Percentiles rank a stretch among this genome's conserved stretches.
phyloP scores from a whole-genome alignment of 1,139 yeast species.

The Kurtzmaniella quercitrusa region DNA sequence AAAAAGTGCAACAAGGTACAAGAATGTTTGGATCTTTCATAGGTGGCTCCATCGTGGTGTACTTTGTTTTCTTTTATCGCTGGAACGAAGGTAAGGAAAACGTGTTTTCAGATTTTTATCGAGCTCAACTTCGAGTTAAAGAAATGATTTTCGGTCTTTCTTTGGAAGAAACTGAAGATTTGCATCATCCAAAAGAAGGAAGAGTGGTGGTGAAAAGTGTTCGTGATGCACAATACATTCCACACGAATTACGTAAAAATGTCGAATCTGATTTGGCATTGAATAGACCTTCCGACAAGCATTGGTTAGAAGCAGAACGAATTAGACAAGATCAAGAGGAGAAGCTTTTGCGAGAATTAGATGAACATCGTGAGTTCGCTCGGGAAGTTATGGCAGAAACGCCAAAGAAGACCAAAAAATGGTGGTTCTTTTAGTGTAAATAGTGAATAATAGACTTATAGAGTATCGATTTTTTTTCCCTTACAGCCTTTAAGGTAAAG shows the following conservation, averaged over 20 bases:
- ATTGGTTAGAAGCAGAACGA: conserved; percentile 71
- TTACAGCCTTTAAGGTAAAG: no score
- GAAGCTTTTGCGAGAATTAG: conserved; percentile 54
- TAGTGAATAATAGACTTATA: background rate
- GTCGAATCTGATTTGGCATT: conserved; percentile 48
- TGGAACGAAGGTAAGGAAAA: conserved; percentile 87
- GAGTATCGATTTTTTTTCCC: no score
- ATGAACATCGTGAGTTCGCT: conserved; percentile 29
- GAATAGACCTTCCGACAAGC: conserved; percentile 70
- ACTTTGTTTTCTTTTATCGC: conserved; percentile 67
- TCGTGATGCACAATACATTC: conserved; percentile 40
- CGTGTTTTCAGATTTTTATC: conserved; percentile 64
- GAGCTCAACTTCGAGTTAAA: conserved; percentile 55
- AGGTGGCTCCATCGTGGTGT: conserved; percentile 44
- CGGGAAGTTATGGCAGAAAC: conserved; percentile 29
- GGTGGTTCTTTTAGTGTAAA: conserved; percentile 28
- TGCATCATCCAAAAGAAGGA: conserved; percentile 42
- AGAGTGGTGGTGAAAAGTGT: conserved; percentile 35
- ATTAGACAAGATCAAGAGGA: conserved; percentile 70
- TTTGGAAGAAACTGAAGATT: conserved; percentile 61
- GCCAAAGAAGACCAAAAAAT: conserved; percentile 21
- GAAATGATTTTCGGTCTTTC: conserved; percentile 52
- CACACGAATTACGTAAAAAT: conserved; percentile 35
- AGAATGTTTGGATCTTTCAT: conserved; percentile 47
- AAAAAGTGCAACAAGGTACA: conserved; percentile 54